Evolutionary conservation across 768 basidiomycete species (phyloP), one percentile per base, ranked within the genome.

Genomic region (Lactarius trivialis): DNA sequence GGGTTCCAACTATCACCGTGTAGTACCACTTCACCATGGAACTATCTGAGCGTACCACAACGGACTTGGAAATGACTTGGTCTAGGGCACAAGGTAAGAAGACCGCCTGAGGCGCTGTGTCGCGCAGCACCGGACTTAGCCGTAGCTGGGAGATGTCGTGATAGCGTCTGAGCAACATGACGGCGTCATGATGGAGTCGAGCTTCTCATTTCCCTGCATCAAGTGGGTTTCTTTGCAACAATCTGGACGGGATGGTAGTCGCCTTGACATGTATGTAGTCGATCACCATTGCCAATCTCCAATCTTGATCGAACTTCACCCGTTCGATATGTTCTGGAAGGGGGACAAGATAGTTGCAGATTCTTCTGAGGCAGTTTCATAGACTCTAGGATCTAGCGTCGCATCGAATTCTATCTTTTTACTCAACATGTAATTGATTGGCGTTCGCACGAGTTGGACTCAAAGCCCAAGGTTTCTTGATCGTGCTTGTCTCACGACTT

Each of bases 71-170:
- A 39, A 24, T 26, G 15, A n/a, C 26, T 36, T 28, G 21, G 39
- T 54, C 11, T 19, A 5, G 43, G 34, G 37, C 14, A 26, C 39
- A 36, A 50, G 34, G 48, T n/a, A 28, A 24, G n/a, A 41, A 30
- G 21, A 17, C 6, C 5, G 12, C 24, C 12, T 26, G 8, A n/a
- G n/a, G 33, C 56, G 37, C 32, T 32, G 8, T 3, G 30, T 17
- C 26, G 63, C 49, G 48, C 48, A 58, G 58, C 32, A 21, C 48
- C 62, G 63, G 63, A 51, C 39, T 56, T 60, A 64, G 54, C 63
- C 63, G 63, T 56, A 41, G 45, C 17, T 6, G 41, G 43, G 17
- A 24, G 32, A 34, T 11, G 33, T 19, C 19, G 32, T 33, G 8
- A 6, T 7, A 50, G 28, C 26, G 21, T 49, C 48, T 32, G 24